Evolutionary conservation across 2,329 filamentous ascomycete genomes (phyloP), one percentile per base, ranked within the genome.

Genomic region (Cladosporium oxysporum): DNA sequence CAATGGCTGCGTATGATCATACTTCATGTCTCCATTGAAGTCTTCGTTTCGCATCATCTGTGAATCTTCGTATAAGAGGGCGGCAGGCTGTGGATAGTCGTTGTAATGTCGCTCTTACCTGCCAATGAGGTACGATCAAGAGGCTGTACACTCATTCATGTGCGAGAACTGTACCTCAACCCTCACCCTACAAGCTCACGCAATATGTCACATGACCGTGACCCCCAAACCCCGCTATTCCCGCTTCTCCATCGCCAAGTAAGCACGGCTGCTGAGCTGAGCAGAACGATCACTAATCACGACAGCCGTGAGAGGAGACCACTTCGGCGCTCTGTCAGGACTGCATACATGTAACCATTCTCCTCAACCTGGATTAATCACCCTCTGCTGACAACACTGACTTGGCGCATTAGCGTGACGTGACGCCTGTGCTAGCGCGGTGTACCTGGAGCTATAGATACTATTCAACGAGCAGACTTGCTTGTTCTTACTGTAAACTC

Each of bases 371-470:
- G 58, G 29, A 61, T 61, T 61, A 61, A 49, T 61, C 37, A 61
- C 26, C 58, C 10, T 49, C 41, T 50, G 58, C 58, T 61, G 37
- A 61, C 58, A 28, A 23, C 58, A 29, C 28, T 31, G 26, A 31
- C 26, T 33, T 55, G 52, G 58, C 41, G 23, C 28, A 28, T 47
- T 61, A 44, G 41, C 58, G 58, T 61, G 58, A 61, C 58, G 58
- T 49, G n/a, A 44, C 23, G 18, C 35, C 26, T 21, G 26, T 61
- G 37, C 16, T 61, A 44, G 26, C 26, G 58, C 28, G 18, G 58
- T 31, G 16, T 7, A 49, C 16, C 58, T 61, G 44, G 58, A 61
- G 58, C 58, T 61, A 61, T 61, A 61, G 58, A 61, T 61, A 61
- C 58, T 18, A n/a, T 49, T 31, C 28, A 18, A 26, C 41, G 28